Evolutionary conservation across 83 land plant species (phyloP).

Genomic region (Picea abies): DNA sequence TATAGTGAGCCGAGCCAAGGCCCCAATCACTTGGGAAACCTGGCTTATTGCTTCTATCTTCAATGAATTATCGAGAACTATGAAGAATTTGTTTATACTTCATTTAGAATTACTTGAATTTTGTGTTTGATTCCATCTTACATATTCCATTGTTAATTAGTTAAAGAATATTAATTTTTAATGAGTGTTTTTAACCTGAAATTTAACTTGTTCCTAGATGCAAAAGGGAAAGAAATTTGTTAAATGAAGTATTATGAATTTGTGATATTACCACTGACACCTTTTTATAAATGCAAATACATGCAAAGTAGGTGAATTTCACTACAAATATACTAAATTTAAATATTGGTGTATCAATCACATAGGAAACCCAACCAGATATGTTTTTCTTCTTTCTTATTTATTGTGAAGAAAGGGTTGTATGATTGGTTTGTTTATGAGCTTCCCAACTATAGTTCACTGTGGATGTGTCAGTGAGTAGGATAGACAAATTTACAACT

Average conservation of each 20-base stretch:
- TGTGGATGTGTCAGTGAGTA: not conserved
- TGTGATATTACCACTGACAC: not conserved
- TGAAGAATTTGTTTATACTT: not conserved
- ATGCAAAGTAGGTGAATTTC: not conserved
- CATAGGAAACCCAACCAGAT: not conserved
- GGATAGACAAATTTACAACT: not conserved
- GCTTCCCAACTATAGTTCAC: not conserved
- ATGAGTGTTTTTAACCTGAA: not conserved
- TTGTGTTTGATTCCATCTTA: not conserved
- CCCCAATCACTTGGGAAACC: not conserved
- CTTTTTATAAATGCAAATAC: too few relatives aligned
- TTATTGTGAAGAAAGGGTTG: not conserved
- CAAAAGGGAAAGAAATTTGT: not conserved
- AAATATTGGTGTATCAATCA: not conserved
- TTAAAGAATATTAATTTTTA: not conserved
- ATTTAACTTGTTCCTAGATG: not conserved
- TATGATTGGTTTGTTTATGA: not conserved
- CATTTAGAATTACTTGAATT: too few relatives aligned
- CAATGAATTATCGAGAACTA: not conserved
- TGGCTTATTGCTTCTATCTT: not conserved
- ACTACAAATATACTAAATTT: not conserved
- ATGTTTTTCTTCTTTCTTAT: not conserved
- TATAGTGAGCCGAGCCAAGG: not conserved
- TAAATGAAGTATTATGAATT: not conserved
- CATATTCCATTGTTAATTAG: not conserved